Base-by-base conservation (phyloP, 805 yeast genomes). In the Millerozyma acaciae region DNA sequence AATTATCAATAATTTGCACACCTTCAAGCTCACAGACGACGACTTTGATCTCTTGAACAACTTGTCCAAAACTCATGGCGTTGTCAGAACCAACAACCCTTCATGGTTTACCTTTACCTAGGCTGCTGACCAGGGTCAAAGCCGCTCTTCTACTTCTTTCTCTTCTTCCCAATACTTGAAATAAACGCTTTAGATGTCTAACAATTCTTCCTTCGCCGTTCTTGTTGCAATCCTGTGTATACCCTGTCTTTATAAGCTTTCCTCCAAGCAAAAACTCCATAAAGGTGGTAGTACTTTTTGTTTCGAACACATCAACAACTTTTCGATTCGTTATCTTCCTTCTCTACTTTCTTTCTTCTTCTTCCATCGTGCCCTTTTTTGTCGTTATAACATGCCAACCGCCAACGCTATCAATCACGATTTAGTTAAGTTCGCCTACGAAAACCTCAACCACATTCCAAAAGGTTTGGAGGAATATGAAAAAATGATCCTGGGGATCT, bases 401-500 rank as follows among this genome's bases (percentile, higher is more conserved):
- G 33, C 38, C 7, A 47, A 46, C 22, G n/a, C n/a, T n/a, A 51
- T 60, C 34, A 46, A 62, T 47, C 29, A 45, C 14, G 61, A 62
- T 29, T 48, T 62, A 21, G 64, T 63, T 12, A 52, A 51, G 12
- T 62, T 48, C 39, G 67, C 64, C 10, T 55, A 54, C 39, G 45
- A 49, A 12, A 59, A 60, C 39, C 51, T 60, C 35, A 42, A 49
- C 9, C 56, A 60, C 38, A 30, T 60, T n/a, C 67, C 69, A 17
- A 38, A 48, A 28, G 53, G 66, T 1, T 59, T 48, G 3, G 13
- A 20, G 13, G 73, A 73, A 31, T 78, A 76, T 50, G 75, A 74
- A 43, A 63, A 60, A 41, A 76, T 78, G 82, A 70, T 78, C 40
- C 63, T 72, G 38, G 70, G 79, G 2, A 50, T 65, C 45, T 62